These are phyloP conservation scores for Erysimum cheiranthoides DNA, from an alignment of 345 rosid genomes.

Conservation along the genomic window DNA sequence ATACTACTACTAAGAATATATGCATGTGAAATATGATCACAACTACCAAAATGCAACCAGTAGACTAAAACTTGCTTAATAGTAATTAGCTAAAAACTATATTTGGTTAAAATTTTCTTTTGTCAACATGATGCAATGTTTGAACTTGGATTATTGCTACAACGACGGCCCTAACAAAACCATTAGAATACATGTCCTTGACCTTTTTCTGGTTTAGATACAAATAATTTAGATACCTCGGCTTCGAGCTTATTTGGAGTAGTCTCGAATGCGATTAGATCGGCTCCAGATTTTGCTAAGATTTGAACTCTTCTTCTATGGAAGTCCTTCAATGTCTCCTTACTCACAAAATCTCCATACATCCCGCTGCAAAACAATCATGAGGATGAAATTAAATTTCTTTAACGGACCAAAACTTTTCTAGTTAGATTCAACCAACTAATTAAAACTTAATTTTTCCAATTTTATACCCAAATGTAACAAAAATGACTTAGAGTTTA, in stretches of 20 bases:
- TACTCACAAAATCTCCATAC: conserved; percentile 67
- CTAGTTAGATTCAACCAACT: neutral
- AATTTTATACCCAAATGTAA: neutral
- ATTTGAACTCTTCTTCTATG: conserved; percentile 86
- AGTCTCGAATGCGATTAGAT: conserved; percentile 86
- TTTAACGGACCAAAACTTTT: neutral
- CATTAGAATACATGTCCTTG: neutral
- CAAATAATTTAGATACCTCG: conserved; percentile 51
- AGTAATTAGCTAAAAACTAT: neutral
- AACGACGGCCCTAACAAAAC: neutral
- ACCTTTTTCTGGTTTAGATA: neutral
- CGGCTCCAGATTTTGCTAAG: conserved; percentile 69
- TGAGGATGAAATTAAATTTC: neutral
- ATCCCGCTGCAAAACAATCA: conserved; percentile 57
- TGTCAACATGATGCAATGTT: neutral
- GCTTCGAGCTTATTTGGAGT: conserved; percentile 93
- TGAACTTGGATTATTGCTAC: neutral
- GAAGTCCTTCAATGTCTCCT: conserved; percentile 75
- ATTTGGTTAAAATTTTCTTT: neutral
- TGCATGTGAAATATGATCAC: neutral
- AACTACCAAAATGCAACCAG: conserved; percentile 1
- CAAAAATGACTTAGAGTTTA: neutral
- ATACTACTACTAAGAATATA: no score
- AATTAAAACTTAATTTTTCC: neutral
- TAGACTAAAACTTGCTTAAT: neutral